These are phyloP conservation scores for Fragosphaeria purpurea DNA, from an alignment of 2,329 filamentous ascomycete genomes.

Conservation along the genomic window DNA sequence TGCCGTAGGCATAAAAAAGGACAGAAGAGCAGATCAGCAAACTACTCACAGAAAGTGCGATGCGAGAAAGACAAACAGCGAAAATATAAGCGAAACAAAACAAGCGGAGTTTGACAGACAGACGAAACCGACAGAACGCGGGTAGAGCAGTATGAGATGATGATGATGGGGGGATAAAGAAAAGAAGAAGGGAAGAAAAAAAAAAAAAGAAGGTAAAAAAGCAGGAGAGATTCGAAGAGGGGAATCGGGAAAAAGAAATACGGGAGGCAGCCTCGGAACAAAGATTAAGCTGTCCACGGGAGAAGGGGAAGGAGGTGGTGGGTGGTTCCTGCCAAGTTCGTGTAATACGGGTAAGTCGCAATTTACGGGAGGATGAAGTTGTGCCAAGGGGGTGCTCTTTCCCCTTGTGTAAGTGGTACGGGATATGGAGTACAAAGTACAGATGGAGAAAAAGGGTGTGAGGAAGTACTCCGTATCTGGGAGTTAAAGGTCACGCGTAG, in stretches of 20 bases:
- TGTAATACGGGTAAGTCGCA: too few species aligned
- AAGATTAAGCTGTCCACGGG: conserved; percentile 10
- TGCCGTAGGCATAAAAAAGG: too few species aligned
- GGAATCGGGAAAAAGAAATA: conserved; percentile 5
- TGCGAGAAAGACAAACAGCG: not conserved
- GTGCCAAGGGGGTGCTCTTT: too few species aligned
- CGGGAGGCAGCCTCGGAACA: conserved; percentile 5
- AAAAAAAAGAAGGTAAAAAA: conserved; percentile 1
- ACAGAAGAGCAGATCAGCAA: too few species aligned
- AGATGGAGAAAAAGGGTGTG: too few species aligned
- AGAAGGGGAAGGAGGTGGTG: too few species aligned
- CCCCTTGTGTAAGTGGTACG: too few species aligned
- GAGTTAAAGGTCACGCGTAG: too few species aligned
- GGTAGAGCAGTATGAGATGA: not conserved
- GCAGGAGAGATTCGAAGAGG: conserved; percentile 2
- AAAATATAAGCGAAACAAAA: not conserved
- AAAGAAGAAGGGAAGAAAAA: not conserved
- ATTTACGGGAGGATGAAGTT: too few species aligned
- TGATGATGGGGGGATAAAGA: not conserved
- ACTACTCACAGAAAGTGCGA: not conserved
- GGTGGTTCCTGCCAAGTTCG: too few species aligned
- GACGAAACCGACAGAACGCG: not conserved
- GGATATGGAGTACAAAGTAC: too few species aligned
- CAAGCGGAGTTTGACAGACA: not conserved
- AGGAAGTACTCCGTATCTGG: too few species aligned